Evolutionary conservation across 306 rosid species (phyloP).

Genomic region (Alnus rubra): DNA sequence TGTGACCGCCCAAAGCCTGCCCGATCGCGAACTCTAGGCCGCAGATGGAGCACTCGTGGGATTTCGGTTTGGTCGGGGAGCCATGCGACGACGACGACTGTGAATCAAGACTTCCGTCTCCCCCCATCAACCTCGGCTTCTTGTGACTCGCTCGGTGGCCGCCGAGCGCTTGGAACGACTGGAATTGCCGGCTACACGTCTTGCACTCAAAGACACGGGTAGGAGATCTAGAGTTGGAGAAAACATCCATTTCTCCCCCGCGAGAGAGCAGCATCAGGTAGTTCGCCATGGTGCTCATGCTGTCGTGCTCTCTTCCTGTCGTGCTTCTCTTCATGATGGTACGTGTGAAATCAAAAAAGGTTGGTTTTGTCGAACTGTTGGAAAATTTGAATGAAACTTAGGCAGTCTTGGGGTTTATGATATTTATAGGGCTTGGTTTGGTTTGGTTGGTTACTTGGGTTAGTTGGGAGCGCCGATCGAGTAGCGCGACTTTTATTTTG

Average conservation of each 20-base stretch:
- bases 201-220: constrained; percentile 86
- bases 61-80: constrained; percentile 66
- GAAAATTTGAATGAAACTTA: constrained; percentile 33
- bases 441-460: constrained; percentile 16
- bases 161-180: constrained; percentile 93
- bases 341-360: not conserved
- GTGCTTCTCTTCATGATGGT: constrained; percentile 62
- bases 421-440: constrained; percentile 38
- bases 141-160: constrained; percentile 98
- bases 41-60: constrained; percentile 86
- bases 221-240: constrained; percentile 4
- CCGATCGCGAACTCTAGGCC: constrained; percentile 91
- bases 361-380: not conserved
- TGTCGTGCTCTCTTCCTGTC: constrained; percentile 55
- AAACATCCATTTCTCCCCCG: constrained; percentile 33
- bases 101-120: constrained; percentile 30
- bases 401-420: constrained; percentile 17
- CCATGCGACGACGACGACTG: constrained; percentile 27
- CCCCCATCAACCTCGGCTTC: constrained; percentile 58
- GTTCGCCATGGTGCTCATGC: constrained; percentile 71
- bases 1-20: constrained; percentile 95
- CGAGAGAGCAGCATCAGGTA: constrained; percentile 85
- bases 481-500: constrained; percentile 28
- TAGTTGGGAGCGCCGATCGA: not conserved
- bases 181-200: constrained; percentile 80